A percentile compares a stretch with the other conserved stretches of the same genome.
These are phyloP conservation scores for Fusarium sp. DNA, from an alignment of 2,329 filamentous ascomycete species.

Conservation along the genomic window DNA sequence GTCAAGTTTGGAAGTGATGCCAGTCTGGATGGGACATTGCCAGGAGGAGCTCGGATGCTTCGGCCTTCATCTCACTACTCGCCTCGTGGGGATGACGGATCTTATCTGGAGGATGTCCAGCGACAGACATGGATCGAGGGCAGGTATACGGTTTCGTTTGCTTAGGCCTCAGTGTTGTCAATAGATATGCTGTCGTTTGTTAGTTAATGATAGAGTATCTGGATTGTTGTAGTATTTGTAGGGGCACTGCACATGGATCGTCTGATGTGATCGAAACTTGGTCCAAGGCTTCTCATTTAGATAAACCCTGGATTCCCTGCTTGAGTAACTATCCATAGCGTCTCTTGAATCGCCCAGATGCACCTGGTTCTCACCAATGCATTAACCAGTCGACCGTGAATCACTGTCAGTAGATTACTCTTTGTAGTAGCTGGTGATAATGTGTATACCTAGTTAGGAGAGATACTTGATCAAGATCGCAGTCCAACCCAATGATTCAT, in stretches of 20 bases:
- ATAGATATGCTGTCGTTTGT: not conserved
- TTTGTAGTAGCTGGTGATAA: not conserved
- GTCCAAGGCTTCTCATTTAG: not conserved
- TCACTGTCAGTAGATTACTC: not conserved
- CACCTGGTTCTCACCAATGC: not conserved
- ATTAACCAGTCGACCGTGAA: not conserved
- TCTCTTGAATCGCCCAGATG: not conserved
- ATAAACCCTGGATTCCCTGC: not conserved
- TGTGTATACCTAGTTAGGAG: not conserved
- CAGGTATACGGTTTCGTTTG: conserved; percentile 30
- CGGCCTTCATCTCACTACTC: conserved; percentile 53
- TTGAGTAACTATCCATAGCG: not conserved
- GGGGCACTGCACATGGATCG: not conserved
- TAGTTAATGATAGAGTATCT: not conserved
- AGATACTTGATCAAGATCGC: not conserved
- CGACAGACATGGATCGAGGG: conserved; percentile 36
- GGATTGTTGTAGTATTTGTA: not conserved
- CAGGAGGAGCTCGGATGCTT: conserved; percentile 46
- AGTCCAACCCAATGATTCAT: not conserved
- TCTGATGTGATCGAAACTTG: not conserved
- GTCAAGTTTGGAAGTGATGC: conserved; percentile 50
- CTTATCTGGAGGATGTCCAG: conserved; percentile 47
- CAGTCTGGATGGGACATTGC: conserved; percentile 53
- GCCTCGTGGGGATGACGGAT: conserved; percentile 56
- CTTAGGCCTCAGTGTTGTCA: not conserved